These are phyloP conservation scores for Coemansia umbellata DNA, from an alignment of 192 early-diverging fungal species.

Conservation along the genomic window DNA sequence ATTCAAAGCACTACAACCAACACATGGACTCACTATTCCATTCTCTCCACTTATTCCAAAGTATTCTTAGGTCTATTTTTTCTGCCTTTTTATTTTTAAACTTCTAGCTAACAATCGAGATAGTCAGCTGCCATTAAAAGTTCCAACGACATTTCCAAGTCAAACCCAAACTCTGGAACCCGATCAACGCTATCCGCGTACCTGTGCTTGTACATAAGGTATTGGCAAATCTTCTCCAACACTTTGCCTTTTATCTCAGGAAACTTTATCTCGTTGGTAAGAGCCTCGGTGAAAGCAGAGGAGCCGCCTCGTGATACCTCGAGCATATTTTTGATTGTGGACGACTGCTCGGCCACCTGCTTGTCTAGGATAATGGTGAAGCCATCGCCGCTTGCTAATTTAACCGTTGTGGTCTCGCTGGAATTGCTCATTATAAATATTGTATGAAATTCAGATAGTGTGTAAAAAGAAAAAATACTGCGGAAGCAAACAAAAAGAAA, in stretches of 20 bases:
- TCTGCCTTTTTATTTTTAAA: background rate
- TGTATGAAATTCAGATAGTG: background rate
- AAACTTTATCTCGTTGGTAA: conserved; percentile 83
- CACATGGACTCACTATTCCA: background rate
- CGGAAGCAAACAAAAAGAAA: background rate
- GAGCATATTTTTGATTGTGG: conserved; percentile 94
- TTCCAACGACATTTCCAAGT: conserved; percentile 85
- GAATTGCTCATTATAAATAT: background rate
- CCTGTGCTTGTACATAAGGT: conserved; percentile 85
- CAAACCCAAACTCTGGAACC: conserved; percentile 85
- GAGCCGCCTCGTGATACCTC: conserved; percentile 62
- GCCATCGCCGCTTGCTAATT: conserved; percentile 80
- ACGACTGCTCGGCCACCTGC: conserved; percentile 83
- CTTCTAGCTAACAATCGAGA: conserved; percentile 78
- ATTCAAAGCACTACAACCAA: conserved; percentile 7
- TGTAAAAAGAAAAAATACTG: background rate
- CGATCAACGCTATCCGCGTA: conserved; percentile 34
- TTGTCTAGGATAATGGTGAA: conserved; percentile 88
- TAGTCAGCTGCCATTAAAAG: conserved; percentile 95
- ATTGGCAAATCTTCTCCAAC: conserved; percentile 91
- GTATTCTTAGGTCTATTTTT: background rate
- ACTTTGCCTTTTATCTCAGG: conserved; percentile 90
- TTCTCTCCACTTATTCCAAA: background rate
- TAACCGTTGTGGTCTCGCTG: conserved; percentile 1
- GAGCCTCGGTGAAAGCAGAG: conserved; percentile 80